These are phyloP conservation scores for Termitomyces sp. DNA, from an alignment of 768 basidiomycete species.

Conservation along the genomic window DNA sequence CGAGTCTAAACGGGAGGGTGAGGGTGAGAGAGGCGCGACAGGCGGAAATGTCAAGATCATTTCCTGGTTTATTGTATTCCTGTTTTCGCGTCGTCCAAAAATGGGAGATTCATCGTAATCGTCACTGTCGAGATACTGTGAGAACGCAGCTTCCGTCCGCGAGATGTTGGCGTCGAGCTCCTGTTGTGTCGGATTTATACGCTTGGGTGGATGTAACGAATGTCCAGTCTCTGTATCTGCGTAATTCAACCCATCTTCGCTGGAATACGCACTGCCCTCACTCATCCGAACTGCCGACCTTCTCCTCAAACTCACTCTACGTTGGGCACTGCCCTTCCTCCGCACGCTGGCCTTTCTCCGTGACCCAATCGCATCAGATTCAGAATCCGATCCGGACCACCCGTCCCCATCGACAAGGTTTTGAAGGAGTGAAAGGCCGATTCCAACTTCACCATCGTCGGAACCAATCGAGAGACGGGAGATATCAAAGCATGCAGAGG, in stretches of 20 bases:
- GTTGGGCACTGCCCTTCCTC: background rate
- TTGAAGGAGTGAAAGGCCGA: constrained; percentile 63
- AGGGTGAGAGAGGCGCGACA: constrained; percentile 16
- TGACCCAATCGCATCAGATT: constrained; percentile 2
- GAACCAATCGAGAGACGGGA: background rate
- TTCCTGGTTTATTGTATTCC: background rate
- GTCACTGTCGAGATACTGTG: background rate
- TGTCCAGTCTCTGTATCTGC: constrained; percentile 16
- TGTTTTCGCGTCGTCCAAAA: background rate
- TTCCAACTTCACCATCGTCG: constrained; percentile 55
- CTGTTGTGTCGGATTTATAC: background rate
- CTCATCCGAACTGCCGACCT: background rate
- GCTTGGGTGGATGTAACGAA: background rate
- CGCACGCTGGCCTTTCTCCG: background rate
- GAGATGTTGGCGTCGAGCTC: constrained; percentile 9
- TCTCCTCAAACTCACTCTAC: background rate
- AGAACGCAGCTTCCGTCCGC: constrained; percentile 3
- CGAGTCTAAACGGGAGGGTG: background rate
- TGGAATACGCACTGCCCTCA: constrained; percentile 15
- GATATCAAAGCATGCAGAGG: constrained; percentile 16
- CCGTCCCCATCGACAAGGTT: constrained; percentile 32
- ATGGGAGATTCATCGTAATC: constrained; percentile 3
- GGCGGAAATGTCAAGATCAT: constrained; percentile 13
- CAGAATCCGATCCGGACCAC: constrained; percentile 22
- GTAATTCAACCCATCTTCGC: constrained; percentile 14